Percentiles rank a stretch among this genome's conserved stretches.
Evolutionary conservation across 73 alveolate species (phyloP).

Genomic region (Loxodes magnus): DNA sequence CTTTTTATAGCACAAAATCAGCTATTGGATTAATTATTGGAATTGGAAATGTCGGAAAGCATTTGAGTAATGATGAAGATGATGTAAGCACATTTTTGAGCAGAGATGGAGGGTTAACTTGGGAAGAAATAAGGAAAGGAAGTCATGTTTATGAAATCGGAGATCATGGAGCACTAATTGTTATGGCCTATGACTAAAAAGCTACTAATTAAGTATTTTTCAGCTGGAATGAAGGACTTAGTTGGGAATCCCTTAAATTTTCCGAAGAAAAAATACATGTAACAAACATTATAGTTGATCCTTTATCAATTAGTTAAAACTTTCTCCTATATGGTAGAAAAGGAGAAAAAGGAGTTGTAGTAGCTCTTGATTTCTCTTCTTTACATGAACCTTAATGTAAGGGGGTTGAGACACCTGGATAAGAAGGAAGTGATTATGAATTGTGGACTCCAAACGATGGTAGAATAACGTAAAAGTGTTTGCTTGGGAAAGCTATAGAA

Average conservation of each 20-base stretch:
- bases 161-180: conserved; percentile 91
- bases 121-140: conserved; percentile 81
- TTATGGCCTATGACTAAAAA: conserved; percentile 55
- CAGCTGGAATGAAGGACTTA: conserved; percentile 76
- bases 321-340: conserved; percentile 62
- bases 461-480: conserved; percentile 61
- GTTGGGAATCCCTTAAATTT: conserved; percentile 46
- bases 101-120: conserved; percentile 86
- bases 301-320: conserved; percentile 48
- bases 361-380: conserved; percentile 55
- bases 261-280: conserved; percentile 38
- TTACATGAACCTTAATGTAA: conserved; percentile 71
- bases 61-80: conserved; percentile 35
- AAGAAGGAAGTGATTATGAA: conserved; percentile 72
- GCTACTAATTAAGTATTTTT: conserved; percentile 51
- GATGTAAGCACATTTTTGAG: conserved; percentile 62
- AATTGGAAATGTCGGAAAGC: conserved; percentile 73
- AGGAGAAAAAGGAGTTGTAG: conserved; percentile 38
- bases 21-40: conserved; percentile 82
- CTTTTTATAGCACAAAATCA: conserved; percentile 58
- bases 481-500: conserved; percentile 64
- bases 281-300: conserved; percentile 74
- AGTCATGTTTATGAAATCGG: conserved; percentile 82
- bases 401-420: conserved; percentile 70
- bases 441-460: conserved; percentile 83